Evolutionary conservation across 2,329 filamentous ascomycete species (phyloP).

Genomic region (Alternaria ethzedia): DNA sequence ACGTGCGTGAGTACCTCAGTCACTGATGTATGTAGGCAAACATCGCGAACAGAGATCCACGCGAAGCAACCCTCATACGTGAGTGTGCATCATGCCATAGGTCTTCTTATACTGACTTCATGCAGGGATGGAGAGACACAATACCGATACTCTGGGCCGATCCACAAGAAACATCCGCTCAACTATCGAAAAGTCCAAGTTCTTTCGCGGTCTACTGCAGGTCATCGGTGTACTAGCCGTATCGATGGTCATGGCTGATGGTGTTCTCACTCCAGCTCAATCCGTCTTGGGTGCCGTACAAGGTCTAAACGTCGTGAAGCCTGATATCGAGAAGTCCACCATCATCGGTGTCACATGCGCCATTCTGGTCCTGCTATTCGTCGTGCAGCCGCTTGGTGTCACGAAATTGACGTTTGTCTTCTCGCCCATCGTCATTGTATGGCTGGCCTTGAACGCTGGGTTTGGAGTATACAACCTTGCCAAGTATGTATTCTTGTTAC

Average conservation of each 20-base stretch:
- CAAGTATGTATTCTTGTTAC: conserved; percentile 17
- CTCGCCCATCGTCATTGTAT: conserved; percentile 71
- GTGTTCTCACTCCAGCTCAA: conserved; percentile 72
- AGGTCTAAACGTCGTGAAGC: conserved; percentile 63
- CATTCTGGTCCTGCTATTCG: conserved; percentile 69
- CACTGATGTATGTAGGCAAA: conserved; percentile 55
- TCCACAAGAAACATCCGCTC: conserved; percentile 61
- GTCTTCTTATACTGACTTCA: not conserved
- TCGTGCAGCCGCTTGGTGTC: conserved; percentile 70
- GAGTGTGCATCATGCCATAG: conserved; percentile 2
- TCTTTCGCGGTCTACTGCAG: conserved; percentile 63
- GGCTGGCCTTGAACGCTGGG: conserved; percentile 68
- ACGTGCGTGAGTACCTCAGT: not conserved
- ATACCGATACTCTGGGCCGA: conserved; percentile 62
- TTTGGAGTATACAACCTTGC: conserved; percentile 65
- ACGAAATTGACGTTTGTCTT: conserved; percentile 66
- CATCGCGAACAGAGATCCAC: conserved; percentile 66
- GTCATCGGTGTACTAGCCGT: conserved; percentile 70
- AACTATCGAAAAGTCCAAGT: conserved; percentile 63
- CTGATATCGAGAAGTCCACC: conserved; percentile 61
- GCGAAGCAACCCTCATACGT: conserved; percentile 60
- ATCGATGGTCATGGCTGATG: conserved; percentile 71
- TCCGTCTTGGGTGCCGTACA: conserved; percentile 74
- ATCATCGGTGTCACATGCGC: conserved; percentile 70
- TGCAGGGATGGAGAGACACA: conserved; percentile 61